Evolutionary conservation across 495 filamentous ascomycete species (phyloP), one percentile per base, ranked within the genome.

Genomic region (Tetracladium marchalianum): DNA sequence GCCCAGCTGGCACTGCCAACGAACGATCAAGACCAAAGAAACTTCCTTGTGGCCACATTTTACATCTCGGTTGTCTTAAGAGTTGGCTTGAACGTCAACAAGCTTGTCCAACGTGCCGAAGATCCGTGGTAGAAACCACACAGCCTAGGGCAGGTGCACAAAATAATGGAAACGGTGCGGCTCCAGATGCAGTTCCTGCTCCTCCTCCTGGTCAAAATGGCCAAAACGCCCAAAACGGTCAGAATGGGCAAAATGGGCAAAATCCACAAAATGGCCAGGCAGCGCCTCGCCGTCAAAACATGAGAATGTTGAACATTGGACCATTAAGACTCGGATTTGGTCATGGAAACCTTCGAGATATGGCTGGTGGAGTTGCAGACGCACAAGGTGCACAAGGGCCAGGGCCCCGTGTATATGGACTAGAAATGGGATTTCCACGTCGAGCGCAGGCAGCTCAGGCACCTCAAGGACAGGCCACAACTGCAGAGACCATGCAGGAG

Each of bases 71-170:
- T 15, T 98, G 92, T 58, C 76, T 98, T 37, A 82, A 87, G 57
- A 93, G 90, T 61, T 98, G 92, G 92, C 69, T 98, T n/a, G 92
- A 97, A 66, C 80, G 92, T 44, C 92, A 98, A 62, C 93, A 97
- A 62, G 89, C 92, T 17, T 98, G 92, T 62, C 92, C 92, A 10
- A 97, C 90, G 3, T 98, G 92, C 61, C 80, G 92, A 46, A 74
- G 86, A 27, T 77, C 92, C 16, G 93, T 98, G 27, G 65, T 85
- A 36, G 57, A 64, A n/a, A 52, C 44, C 12, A 47, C 47, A 59
- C 41, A 44, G 43, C 41, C 49, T 37, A 46, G 54, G 44, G 19
- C 56, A 60, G 37, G 47, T 47, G 45, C 56, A 39, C 31, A 52
- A 58, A 55, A 55, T 32, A 53, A 56, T 50, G 55, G 58, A 33